Evolutionary conservation across 2,329 filamentous ascomycete genomes (phyloP).

Genomic region (Gliomastix tumulicola): DNA sequence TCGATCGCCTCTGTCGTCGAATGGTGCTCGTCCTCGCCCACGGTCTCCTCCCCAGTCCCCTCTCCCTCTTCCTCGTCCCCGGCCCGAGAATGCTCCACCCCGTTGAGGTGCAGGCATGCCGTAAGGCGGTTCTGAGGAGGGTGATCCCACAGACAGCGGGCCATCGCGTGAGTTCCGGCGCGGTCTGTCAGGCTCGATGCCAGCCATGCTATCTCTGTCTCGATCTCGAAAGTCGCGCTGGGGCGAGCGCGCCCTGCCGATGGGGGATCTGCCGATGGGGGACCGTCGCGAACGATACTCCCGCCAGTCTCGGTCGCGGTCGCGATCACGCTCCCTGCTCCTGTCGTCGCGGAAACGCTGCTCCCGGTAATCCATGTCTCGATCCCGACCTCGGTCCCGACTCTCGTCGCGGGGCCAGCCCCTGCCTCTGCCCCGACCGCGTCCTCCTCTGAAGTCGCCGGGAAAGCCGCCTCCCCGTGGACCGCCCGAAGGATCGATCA

Average conservation of each 20-base stretch:
- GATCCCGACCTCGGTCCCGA: conserved; percentile 50
- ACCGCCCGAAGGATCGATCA: conserved; percentile 62
- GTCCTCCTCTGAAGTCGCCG: conserved; percentile 52
- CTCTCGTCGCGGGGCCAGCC: conserved; percentile 57
- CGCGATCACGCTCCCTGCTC: conserved; percentile 50
- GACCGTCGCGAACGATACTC: conserved; percentile 43
- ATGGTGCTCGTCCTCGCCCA: conserved; percentile 49
- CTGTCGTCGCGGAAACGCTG: conserved; percentile 54
- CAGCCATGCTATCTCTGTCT: conserved; percentile 49
- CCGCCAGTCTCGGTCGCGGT: conserved; percentile 39
- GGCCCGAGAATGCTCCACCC: conserved; percentile 51
- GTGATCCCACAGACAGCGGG: conserved; percentile 63
- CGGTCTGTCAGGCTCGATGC: conserved; percentile 60
- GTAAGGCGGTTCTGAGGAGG: conserved; percentile 60
- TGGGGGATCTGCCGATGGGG: conserved; percentile 53
- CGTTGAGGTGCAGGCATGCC: conserved; percentile 42
- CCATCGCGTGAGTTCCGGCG: conserved; percentile 67
- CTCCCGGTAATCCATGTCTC: conserved; percentile 53
- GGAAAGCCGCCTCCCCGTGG: conserved; percentile 61
- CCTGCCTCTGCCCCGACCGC: conserved; percentile 47
- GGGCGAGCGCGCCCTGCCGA: conserved; percentile 56
- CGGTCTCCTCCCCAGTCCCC: conserved; percentile 34
- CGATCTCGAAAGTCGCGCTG: conserved; percentile 59
- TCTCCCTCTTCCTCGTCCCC: conserved; percentile 35
- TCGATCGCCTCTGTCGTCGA: conserved; percentile 53